phyloP scores from a whole-genome alignment of 768 basidiomycete species.

The Postia placenta region DNA sequence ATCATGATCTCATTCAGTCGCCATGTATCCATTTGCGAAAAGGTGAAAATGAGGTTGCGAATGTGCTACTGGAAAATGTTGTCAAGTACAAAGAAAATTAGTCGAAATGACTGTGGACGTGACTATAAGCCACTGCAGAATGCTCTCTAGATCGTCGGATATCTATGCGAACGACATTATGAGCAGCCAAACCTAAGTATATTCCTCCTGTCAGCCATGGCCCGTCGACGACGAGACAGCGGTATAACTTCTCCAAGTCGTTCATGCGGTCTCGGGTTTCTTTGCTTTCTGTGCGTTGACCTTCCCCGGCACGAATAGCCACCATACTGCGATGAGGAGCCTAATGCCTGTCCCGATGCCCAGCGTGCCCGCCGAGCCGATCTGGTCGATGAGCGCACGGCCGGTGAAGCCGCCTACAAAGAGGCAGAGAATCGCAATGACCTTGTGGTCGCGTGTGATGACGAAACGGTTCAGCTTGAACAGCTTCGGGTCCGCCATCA shows the following conservation, averaged over 20 bases:
- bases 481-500: conserved; percentile 75
- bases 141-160: not conserved
- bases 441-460: conserved; percentile 62
- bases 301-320: conserved; percentile 58
- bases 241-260: not conserved
- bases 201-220: not conserved
- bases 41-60: no score
- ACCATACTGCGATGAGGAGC: conserved; percentile 52
- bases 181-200: not conserved
- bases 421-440: conserved; percentile 58
- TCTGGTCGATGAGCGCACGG: conserved; percentile 49
- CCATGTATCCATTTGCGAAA: no score
- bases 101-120: not conserved
- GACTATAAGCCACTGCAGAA: not conserved
- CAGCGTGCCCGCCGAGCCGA: conserved; percentile 60
- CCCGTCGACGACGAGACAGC: not conserved
- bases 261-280: conserved; percentile 4
- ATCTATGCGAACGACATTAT: not conserved
- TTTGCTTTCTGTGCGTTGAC: conserved; percentile 7
- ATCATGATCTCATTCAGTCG: no score
- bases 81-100: no score
- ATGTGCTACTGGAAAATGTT: no score
- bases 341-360: conserved; percentile 62
- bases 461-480: conserved; percentile 51
- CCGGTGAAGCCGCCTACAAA: conserved; percentile 73